Evolutionary conservation across 2,329 filamentous ascomycete genomes (phyloP).

Genomic region (Fusarium graminum): DNA sequence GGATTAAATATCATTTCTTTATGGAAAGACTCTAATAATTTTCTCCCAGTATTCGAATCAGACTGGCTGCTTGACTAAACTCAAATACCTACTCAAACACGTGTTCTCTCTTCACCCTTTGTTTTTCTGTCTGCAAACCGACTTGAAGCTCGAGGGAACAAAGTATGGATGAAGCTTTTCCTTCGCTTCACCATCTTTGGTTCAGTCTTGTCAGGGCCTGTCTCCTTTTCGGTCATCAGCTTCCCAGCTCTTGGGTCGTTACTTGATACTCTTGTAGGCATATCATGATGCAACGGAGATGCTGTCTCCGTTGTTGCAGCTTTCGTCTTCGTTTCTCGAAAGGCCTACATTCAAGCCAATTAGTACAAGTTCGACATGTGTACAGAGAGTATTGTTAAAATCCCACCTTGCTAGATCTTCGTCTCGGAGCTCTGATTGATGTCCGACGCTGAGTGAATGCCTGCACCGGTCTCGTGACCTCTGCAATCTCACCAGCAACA

Average conservation of each 20-base stretch:
- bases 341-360: conserved; percentile 15
- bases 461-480: conserved; percentile 22
- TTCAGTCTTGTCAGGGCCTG: conserved; percentile 1
- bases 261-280: neutral
- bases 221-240: neutral
- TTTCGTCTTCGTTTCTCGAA: conserved; percentile 18
- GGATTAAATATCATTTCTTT: too few species aligned
- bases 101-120: neutral
- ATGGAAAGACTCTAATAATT: neutral
- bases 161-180: conserved; percentile 62
- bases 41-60: neutral
- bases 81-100: neutral
- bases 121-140: conserved; percentile 6
- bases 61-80: neutral
- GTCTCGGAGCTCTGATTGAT: conserved; percentile 22
- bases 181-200: conserved; percentile 52
- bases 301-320: neutral
- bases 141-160: conserved; percentile 52
- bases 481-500: conserved; percentile 70
- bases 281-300: neutral
- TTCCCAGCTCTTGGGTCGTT: neutral
- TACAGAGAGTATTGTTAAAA: too few species aligned
- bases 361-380: neutral
- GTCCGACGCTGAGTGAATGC: conserved; percentile 11
- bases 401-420: conserved; percentile 39